Evolutionary conservation across 2,329 filamentous ascomycete genomes (phyloP), one percentile per base, ranked within the genome.

Genomic region (Fusarium sp.): DNA sequence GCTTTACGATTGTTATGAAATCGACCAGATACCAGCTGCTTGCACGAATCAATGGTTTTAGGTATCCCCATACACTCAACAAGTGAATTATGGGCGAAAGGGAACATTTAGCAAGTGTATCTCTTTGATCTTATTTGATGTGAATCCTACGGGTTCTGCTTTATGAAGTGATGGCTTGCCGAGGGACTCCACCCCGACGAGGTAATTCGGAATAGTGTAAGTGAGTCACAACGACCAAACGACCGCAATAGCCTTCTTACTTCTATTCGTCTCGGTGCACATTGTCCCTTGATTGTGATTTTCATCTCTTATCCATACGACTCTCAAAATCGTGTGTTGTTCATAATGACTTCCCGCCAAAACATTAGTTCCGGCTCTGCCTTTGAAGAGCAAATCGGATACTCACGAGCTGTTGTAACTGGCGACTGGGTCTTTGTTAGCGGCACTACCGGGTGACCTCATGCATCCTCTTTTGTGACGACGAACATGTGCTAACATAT

Each of bases 361-460:
- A 80, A 81, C 70, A 83, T 86, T 69, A 82, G 79, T 69, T 85
- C 84, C 23, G 82, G 81, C 51, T 87, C 84, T 7, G 74, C 78
- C 40, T 87, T 87, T 65, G 85, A 87, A 74, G 77, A 77, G 28
- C 78, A 83, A 64, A 87, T 87, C 55, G 84, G 83, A 50, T 87
- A 87, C 74, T 86, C 85, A 31, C 80, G 85, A 49, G 85, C 85
- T 36, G 84, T 87, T 4, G 79, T 85, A 18, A 76, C 79, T 2
- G 84, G 83, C 12, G 83, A 84, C 37, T 84, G 82, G 79, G 76
- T 87, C 12, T 82, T 86, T 57, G 83, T 87, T 6, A 86, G 85
- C 3, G 85, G 85, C 1, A 86, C 84, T 37, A 87, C 85, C 4
- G 85, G 85, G 84, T 85, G 70, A 54, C 4, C 6, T 9, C 23